Evolutionary conservation across 169 alveolate species (phyloP).

Genomic region (Plasmodium cynomolgi): DNA sequence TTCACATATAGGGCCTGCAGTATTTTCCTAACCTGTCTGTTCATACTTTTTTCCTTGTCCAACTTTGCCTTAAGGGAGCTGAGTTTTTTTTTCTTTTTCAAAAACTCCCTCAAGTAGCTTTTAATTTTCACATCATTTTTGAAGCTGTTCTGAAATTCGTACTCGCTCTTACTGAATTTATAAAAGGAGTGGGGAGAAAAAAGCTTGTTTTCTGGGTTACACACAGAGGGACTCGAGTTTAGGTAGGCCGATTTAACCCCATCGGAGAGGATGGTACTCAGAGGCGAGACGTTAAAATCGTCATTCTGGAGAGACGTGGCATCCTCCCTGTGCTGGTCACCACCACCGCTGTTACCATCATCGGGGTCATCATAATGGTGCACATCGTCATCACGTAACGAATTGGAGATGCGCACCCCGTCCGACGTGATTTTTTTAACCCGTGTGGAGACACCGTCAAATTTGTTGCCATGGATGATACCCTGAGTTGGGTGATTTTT

Average conservation of each 20-base stretch:
- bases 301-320: not conserved
- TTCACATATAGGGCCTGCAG: constrained; percentile 39
- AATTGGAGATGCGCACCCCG: not conserved
- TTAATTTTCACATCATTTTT: constrained; percentile 26
- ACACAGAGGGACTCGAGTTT: not conserved
- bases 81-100: constrained; percentile 28
- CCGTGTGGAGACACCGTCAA: not conserved
- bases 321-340: not conserved
- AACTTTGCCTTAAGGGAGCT: constrained; percentile 3
- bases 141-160: not conserved
- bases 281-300: not conserved
- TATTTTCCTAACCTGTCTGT: constrained; percentile 22
- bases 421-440: not conserved
- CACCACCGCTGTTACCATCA: not conserved
- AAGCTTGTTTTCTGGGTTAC: not conserved
- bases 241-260: not conserved
- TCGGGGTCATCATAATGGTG: not conserved
- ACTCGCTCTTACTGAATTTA: not conserved
- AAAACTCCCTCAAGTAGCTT: constrained; percentile 19
- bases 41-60: constrained; percentile 25
- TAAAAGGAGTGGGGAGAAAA: not conserved
- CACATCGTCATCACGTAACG: not conserved
- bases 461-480: not conserved
- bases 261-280: constrained; percentile 8
- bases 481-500: not conserved